Evolutionary conservation across 768 basidiomycete species (phyloP), one percentile per base, ranked within the genome.

Genomic region (Rhizopogon salebrosus): DNA sequence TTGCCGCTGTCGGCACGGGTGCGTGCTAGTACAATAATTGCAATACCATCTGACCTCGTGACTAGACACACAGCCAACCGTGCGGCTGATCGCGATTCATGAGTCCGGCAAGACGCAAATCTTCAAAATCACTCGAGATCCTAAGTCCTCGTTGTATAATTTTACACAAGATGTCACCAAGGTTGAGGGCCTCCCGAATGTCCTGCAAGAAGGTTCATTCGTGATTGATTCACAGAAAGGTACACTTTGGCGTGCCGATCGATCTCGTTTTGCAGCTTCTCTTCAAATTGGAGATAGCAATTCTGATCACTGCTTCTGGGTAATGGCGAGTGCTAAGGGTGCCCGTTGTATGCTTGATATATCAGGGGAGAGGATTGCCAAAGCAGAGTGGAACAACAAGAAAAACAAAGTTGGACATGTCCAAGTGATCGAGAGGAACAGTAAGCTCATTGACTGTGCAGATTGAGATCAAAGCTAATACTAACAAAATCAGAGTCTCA

Each of bases 361-460:
- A 35, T 81, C 73, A 41, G 89, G 89, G 3, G 81, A 88, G 13
- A 74, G 80, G 41, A 66, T 91, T 18, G 81, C 77, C 4, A 88
- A 81, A 64, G 77, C 74, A 1, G 87, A 92, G 18, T 84, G 88
- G 82, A 71, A 72, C 18, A 64, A 60, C 39, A 83, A 81, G 59
- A 60, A 64, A 13, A 85, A 84, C 8, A 65, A 65, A 6, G 77
- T 84, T 10, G 69, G 77, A 24, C 66, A 69, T 37, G 75, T 74
- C 6, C 77, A 83, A 42, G 72, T 87, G 14, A 72, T 92, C 3
- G 80, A 81, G 50, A 80, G 78, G 59, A 75, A 81, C 59, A 82
- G 89, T 87, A 60, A 53, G 79, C 46, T 26, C 11, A n/a, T 35
- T 45, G 23, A 39, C 14, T 8, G 27, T 16, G 49, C 20, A 23